A percentile compares a stretch with the other conserved stretches of the same genome.
Evolutionary conservation across 2,329 filamentous ascomycete species (phyloP).

Genomic region (Aspergillus floridensis): DNA sequence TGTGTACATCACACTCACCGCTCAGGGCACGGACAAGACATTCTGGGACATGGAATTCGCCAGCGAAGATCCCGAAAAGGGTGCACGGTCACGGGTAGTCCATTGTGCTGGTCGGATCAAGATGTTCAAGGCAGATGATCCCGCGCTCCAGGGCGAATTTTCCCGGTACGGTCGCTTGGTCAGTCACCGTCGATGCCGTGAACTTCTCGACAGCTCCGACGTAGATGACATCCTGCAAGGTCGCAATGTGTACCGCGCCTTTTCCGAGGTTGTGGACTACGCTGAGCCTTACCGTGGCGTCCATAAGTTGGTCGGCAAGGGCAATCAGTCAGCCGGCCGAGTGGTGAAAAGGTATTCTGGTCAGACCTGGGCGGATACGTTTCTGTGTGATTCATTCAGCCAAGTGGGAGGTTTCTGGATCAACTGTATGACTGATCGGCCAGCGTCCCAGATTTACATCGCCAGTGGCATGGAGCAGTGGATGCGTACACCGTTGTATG

Average conservation of each 20-base stretch:
- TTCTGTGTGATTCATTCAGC: slow-evolving; percentile 30
- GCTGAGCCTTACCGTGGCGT: slow-evolving; percentile 16
- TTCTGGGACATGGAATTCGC: slow-evolving; percentile 15
- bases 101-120: slow-evolving; percentile 14
- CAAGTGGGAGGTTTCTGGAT: slow-evolving; percentile 40
- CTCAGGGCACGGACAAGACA: not conserved
- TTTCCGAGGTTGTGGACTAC: slow-evolving; percentile 21
- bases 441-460: slow-evolving; percentile 29
- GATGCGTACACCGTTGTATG: slow-evolving; percentile 26
- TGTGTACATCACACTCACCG: slow-evolving; percentile 11
- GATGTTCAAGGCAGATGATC: slow-evolving; percentile 6
- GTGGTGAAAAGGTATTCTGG: slow-evolving; percentile 17
- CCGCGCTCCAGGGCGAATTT: slow-evolving; percentile 12
- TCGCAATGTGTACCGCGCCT: slow-evolving; percentile 19
- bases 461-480: slow-evolving; percentile 30
- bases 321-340: slow-evolving; percentile 23
- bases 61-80: slow-evolving; percentile 5
- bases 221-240: slow-evolving; percentile 25
- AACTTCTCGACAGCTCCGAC: slow-evolving; percentile 18
- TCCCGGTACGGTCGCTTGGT: slow-evolving; percentile 16
- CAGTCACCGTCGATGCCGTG: slow-evolving; percentile 14
- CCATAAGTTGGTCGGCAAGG: slow-evolving; percentile 21
- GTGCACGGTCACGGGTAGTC: slow-evolving; percentile 1
- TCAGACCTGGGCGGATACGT: slow-evolving; percentile 28
- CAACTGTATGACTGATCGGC: slow-evolving; percentile 35